Conservation (phyloP, 495 filamentous ascomycete species). For the Annulohypoxylon nitens region DNA sequence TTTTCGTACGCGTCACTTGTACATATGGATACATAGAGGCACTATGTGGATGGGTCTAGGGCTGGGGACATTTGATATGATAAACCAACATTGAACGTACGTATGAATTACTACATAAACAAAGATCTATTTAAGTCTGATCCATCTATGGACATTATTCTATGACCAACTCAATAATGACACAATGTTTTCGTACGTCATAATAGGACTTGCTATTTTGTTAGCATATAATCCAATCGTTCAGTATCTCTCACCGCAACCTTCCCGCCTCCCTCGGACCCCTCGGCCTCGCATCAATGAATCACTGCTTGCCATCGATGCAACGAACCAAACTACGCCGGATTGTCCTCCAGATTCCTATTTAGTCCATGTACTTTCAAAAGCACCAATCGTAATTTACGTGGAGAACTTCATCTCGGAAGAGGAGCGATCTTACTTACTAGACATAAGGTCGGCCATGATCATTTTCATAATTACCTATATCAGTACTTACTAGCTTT, state of each 20-base stretch:
- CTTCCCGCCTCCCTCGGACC: constrained; percentile 49
- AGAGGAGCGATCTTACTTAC: constrained; percentile 55
- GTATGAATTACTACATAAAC: neutral
- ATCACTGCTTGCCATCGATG: constrained; percentile 59
- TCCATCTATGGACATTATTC: neutral
- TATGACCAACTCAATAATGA: constrained; percentile 11
- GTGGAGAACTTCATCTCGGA: constrained; percentile 59
- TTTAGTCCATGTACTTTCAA: constrained; percentile 57
- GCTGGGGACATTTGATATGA: neutral
- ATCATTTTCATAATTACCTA: neutral
- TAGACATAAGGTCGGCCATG: constrained; percentile 57
- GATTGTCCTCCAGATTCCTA: constrained; percentile 53
- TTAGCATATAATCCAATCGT: constrained; percentile 46
- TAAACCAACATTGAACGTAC: constrained; percentile 6
- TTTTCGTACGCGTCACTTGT: constrained; percentile 9
- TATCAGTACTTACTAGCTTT: constrained; percentile 5
- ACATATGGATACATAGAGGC: neutral
- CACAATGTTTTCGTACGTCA: constrained; percentile 51
- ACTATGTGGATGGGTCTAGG: neutral
- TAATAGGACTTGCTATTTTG: constrained; percentile 46
- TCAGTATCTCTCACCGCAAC: constrained; percentile 41
- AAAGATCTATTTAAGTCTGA: neutral
- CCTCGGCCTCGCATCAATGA: constrained; percentile 58
- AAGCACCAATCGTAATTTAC: constrained; percentile 61
- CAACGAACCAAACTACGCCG: constrained; percentile 43